Evolutionary conservation across 208 protist species (phyloP).

Genomic region (Porcisia deanei): DNA sequence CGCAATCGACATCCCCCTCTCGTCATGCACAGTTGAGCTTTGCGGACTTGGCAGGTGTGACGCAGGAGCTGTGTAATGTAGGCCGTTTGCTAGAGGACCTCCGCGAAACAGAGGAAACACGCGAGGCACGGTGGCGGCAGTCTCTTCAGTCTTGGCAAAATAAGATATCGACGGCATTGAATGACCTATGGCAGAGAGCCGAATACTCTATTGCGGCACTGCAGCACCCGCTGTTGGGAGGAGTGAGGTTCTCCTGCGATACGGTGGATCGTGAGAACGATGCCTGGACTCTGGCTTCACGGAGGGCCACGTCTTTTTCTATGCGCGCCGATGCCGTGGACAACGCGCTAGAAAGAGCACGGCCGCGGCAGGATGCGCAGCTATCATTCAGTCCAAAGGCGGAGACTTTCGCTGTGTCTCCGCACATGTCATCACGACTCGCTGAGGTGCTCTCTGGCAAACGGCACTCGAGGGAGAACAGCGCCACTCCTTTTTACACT

Average conservation of each 20-base stretch:
- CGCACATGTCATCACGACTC: background rate
- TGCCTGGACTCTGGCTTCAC: background rate
- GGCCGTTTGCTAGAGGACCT: constrained; percentile 48
- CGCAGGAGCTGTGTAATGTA: constrained; percentile 57
- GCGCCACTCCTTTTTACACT: background rate
- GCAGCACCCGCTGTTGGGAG: background rate
- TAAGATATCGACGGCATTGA: constrained; percentile 21
- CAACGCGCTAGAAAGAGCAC: background rate
- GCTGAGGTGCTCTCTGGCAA: background rate
- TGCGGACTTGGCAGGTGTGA: constrained; percentile 15
- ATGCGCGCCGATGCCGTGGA: background rate
- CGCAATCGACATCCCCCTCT: background rate
- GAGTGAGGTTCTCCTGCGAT: background rate
- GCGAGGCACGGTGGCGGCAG: constrained; percentile 11
- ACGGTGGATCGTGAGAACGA: background rate
- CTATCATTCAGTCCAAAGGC: background rate
- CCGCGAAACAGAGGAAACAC: constrained; percentile 19
- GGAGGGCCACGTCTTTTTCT: background rate
- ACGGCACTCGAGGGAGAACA: background rate
- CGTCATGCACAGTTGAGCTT: constrained; percentile 6
- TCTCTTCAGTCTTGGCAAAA: constrained; percentile 36
- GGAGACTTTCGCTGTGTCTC: background rate
- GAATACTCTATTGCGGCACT: background rate
- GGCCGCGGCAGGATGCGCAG: background rate
- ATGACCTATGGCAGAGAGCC: constrained; percentile 16